These are phyloP conservation scores for Comarum palustre DNA, from an alignment of 306 rosid genomes.

Conservation along the genomic window DNA sequence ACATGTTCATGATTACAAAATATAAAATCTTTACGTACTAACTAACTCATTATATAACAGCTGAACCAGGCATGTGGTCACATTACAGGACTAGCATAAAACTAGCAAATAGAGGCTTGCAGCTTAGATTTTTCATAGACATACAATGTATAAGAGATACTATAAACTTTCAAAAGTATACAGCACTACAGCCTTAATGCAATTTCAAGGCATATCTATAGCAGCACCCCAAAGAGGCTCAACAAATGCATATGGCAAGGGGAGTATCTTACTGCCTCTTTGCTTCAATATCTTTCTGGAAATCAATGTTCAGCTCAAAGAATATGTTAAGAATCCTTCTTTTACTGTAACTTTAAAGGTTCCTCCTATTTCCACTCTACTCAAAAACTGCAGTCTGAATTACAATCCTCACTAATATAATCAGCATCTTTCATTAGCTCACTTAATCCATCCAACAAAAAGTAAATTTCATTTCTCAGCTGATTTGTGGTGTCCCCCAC, in stretches of 20 bases:
- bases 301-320: slow-evolving; percentile 84
- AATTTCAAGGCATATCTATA: background rate
- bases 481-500: slow-evolving; percentile 66
- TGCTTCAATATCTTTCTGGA: slow-evolving; percentile 87
- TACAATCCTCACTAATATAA: slow-evolving; percentile 30
- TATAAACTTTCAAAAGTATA: background rate
- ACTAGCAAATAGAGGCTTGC: background rate
- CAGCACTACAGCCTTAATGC: background rate
- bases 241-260: too few species aligned
- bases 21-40: background rate
- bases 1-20: background rate
- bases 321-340: background rate
- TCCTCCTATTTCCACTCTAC: slow-evolving; percentile 27
- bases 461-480: slow-evolving; percentile 40
- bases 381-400: slow-evolving; percentile 32
- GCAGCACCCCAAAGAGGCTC: background rate
- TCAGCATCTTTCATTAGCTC: slow-evolving; percentile 61
- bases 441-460: slow-evolving; percentile 59
- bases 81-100: background rate
- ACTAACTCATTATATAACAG: background rate
- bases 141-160: background rate
- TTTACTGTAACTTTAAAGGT: slow-evolving; percentile 11
- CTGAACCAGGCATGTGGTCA: too few species aligned
- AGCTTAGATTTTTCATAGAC: background rate
- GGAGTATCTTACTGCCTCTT: slow-evolving; percentile 82